phyloP scores from a whole-genome alignment of 192 early-diverging fungal genomes.

The Irineochytrium annulatum region DNA sequence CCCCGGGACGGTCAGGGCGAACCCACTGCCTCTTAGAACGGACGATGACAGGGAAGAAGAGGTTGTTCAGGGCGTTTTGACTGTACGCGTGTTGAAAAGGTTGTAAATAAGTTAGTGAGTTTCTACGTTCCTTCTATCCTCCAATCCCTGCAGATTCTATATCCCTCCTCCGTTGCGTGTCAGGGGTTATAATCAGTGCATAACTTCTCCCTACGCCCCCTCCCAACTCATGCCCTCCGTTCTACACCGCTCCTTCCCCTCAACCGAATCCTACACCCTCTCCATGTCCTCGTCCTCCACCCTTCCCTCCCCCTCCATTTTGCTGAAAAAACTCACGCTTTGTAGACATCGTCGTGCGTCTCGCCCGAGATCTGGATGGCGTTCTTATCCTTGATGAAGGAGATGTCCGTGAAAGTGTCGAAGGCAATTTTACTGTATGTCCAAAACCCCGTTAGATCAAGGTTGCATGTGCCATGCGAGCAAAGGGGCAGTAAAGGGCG shows the following conservation, averaged over 20 bases:
- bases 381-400: slow-evolving; percentile 56
- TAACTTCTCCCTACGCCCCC: no score
- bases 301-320: no score
- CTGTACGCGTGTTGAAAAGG: no score
- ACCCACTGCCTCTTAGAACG: slow-evolving; percentile 53
- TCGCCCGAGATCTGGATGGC: slow-evolving; percentile 55
- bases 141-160: no score
- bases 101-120: neutral
- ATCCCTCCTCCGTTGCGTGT: no score
- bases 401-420: slow-evolving; percentile 56
- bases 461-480: neutral
- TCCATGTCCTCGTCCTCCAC: no score
- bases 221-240: no score
- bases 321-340: slow-evolving; percentile 38
- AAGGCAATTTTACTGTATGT: slow-evolving; percentile 43
- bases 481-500: neutral
- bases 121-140: neutral
- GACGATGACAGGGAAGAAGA: slow-evolving; percentile 56
- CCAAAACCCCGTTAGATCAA: neutral
- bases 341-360: slow-evolving; percentile 54
- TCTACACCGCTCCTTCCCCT: no score
- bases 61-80: slow-evolving; percentile 47
- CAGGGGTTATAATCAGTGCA: no score
- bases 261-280: no score
- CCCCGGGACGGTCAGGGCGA: slow-evolving; percentile 49